Percentiles rank a stretch among this genome's conserved stretches.
Conservation (phyloP, 352 stramenopile species). For the Globisporangium camurandrum region DNA sequence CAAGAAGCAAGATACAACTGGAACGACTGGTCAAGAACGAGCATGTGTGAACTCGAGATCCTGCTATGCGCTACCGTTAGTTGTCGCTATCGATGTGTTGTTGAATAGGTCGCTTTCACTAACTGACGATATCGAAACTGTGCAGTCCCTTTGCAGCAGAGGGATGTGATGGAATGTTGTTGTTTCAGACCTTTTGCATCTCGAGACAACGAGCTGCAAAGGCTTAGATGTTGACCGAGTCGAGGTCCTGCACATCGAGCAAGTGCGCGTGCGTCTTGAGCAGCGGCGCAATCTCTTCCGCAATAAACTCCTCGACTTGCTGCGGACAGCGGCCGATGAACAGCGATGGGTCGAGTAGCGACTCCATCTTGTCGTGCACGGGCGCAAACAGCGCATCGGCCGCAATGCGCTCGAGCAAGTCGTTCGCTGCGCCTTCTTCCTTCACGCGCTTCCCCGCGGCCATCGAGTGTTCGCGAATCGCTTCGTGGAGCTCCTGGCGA, state of each 20-base stretch:
- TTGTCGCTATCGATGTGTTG: too few relatives aligned
- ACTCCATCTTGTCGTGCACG: conserved; percentile 94
- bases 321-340: conserved; percentile 97
- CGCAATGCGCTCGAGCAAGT: conserved; percentile 96
- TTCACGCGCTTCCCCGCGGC: conserved; percentile 96
- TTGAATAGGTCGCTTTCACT: too few relatives aligned
- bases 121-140: too few relatives aligned
- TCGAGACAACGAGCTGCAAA: background rate
- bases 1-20: too few relatives aligned
- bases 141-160: too few relatives aligned
- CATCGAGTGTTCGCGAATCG: conserved; percentile 98
- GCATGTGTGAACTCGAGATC: too few relatives aligned
- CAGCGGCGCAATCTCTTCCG: conserved; percentile 92
- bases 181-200: background rate
- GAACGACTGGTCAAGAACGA: too few relatives aligned
- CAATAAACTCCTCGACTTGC: conserved; percentile 95
- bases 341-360: conserved; percentile 93
- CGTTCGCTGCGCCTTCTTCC: conserved; percentile 95
- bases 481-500: conserved; percentile 96
- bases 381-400: conserved; percentile 91
- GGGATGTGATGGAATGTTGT: background rate
- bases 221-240: conserved; percentile 95
- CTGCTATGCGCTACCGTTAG: too few relatives aligned
- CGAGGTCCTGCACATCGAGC: conserved; percentile 89
- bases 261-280: conserved; percentile 86